phyloP scores from a whole-genome alignment of 2,329 filamentous ascomycete species.

The Anthostomella pinea region DNA sequence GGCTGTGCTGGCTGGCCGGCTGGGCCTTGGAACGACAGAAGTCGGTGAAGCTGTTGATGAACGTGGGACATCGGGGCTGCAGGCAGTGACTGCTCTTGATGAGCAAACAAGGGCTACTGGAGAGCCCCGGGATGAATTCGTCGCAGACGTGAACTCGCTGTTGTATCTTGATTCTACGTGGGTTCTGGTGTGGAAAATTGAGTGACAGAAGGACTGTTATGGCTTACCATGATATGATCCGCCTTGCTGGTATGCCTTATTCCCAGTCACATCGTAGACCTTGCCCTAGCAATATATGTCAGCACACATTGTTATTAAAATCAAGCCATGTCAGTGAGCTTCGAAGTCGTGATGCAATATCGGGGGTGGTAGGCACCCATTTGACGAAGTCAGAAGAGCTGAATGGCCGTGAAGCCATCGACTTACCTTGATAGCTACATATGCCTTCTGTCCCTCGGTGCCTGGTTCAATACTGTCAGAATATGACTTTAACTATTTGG shows the following conservation, averaged over 20 bases:
- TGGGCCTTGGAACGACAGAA: not conserved
- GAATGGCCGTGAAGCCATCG: too few relatives aligned
- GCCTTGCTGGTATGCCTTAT: slow-evolving; percentile 78
- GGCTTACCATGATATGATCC: slow-evolving; percentile 80
- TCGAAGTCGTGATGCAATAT: slow-evolving; percentile 1
- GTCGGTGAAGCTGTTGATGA: slow-evolving; percentile 8
- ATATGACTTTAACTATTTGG: not conserved
- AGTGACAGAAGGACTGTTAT: not conserved
- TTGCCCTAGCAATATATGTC: slow-evolving; percentile 60
- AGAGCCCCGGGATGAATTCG: not conserved
- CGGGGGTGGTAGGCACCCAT: too few relatives aligned
- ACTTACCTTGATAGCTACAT: slow-evolving; percentile 66
- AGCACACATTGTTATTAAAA: too few relatives aligned
- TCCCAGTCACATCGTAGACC: slow-evolving; percentile 91
- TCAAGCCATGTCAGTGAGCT: slow-evolving; percentile 33
- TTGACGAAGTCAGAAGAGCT: too few relatives aligned
- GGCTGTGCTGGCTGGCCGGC: slow-evolving; percentile 1
- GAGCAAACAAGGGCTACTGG: slow-evolving; percentile 7
- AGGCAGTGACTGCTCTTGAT: not conserved
- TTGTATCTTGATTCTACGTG: too few relatives aligned
- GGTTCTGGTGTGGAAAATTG: not conserved
- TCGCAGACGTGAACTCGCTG: not conserved
- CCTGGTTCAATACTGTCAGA: slow-evolving; percentile 43
- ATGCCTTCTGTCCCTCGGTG: slow-evolving; percentile 60
- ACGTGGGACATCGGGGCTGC: slow-evolving; percentile 7